Evolutionary conservation across 352 stramenopile species (phyloP).

Genomic region (Nothophytophthora sp.): DNA sequence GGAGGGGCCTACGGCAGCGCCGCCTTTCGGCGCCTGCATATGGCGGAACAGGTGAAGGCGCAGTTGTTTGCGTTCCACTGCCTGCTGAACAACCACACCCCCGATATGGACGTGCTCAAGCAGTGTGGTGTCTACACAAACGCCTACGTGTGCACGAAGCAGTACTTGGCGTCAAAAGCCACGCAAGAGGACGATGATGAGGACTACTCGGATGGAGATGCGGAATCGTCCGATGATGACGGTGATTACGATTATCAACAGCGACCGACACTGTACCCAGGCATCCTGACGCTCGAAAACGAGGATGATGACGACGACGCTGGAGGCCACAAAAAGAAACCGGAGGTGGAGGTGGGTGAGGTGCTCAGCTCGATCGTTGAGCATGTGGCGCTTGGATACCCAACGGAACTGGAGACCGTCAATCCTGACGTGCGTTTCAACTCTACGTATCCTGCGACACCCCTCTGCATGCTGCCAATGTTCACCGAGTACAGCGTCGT

Average conservation of each 20-base stretch:
- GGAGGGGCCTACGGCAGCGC: conserved; percentile 69
- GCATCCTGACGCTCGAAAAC: conserved; percentile 48
- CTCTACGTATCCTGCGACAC: conserved; percentile 51
- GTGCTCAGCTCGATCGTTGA: conserved; percentile 81
- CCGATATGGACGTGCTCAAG: conserved; percentile 85
- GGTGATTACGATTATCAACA: conserved; percentile 49
- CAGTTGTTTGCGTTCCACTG: conserved; percentile 90
- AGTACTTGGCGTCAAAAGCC: conserved; percentile 55
- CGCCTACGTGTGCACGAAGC: conserved; percentile 76
- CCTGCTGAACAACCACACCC: conserved; percentile 86
- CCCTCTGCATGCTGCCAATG: conserved; percentile 39
- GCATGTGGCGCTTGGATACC: conserved; percentile 81
- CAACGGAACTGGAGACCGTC: conserved; percentile 43
- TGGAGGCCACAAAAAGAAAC: conserved; percentile 52
- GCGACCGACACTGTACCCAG: conserved; percentile 51
- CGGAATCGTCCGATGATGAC: conserved; percentile 66
- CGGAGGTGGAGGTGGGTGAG: conserved; percentile 67
- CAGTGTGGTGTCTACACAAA: conserved; percentile 85
- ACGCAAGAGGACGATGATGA: conserved; percentile 63
- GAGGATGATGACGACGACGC: conserved; percentile 43
- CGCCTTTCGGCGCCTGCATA: conserved; percentile 66
- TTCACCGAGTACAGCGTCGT: conserved; percentile 84
- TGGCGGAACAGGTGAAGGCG: conserved; percentile 87
- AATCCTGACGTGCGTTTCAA: conserved; percentile 48
- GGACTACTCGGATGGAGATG: conserved; percentile 80